phyloP scores from a whole-genome alignment of 352 stramenopile species.

The Globisporangium carolinianum region DNA sequence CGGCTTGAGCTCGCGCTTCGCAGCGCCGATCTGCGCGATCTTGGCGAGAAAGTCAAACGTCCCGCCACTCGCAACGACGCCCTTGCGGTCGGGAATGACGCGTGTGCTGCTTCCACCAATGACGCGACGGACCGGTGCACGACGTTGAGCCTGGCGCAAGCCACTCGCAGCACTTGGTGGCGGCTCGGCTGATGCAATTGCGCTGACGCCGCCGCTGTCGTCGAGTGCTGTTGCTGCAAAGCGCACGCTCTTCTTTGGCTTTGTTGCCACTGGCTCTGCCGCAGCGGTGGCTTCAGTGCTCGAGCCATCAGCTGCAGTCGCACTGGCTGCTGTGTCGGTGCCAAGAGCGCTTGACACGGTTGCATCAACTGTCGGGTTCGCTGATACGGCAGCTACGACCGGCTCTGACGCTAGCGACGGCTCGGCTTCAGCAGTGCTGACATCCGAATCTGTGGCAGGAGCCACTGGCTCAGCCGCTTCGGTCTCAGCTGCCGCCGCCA shows the following conservation, averaged over 20 bases:
- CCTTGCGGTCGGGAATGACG: slow-evolving; percentile 35
- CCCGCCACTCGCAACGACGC: slow-evolving; percentile 63
- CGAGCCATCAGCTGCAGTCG: background rate
- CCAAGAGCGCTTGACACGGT: background rate
- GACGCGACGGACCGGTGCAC: slow-evolving; percentile 24
- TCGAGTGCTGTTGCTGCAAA: slow-evolving; percentile 42
- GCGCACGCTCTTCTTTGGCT: slow-evolving; percentile 47
- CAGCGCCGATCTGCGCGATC: slow-evolving; percentile 35
- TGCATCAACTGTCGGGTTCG: no score
- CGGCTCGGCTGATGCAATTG: background rate
- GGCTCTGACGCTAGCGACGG: background rate
- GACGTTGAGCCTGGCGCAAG: slow-evolving; percentile 6
- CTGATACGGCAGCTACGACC: no score
- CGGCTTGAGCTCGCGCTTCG: slow-evolving; percentile 14
- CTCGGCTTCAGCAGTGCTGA: no score
- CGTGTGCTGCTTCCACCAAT: slow-evolving; percentile 10
- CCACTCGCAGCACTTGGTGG: background rate
- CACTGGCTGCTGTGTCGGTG: background rate
- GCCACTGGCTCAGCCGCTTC: slow-evolving; percentile 7
- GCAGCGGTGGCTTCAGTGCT: slow-evolving; percentile 10
- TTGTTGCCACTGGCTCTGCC: slow-evolving; percentile 4
- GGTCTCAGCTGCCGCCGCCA: background rate
- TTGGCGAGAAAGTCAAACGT: slow-evolving; percentile 87
- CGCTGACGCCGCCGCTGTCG: slow-evolving; percentile 8
- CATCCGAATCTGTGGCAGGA: no score